Percentiles rank a stretch among this genome's conserved stretches.
These are phyloP conservation scores for Lunasporangiospora selenospora DNA, from an alignment of 192 early-diverging fungal genomes.

Conservation along the genomic window DNA sequence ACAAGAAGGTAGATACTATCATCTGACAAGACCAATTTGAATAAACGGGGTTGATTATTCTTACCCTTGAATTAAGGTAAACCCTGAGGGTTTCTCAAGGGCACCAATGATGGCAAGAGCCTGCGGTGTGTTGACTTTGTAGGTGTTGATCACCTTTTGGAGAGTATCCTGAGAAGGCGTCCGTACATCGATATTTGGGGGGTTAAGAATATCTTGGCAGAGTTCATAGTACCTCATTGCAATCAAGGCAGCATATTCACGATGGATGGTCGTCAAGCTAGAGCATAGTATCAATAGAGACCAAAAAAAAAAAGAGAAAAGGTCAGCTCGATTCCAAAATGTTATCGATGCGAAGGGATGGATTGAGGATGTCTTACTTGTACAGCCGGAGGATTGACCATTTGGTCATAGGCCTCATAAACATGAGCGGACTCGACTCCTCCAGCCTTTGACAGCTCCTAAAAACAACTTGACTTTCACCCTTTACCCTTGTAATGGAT, in stretches of 20 bases:
- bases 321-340: no score
- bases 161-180: conserved; percentile 49
- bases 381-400: conserved; percentile 53
- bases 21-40: no score
- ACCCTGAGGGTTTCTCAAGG: conserved; percentile 68
- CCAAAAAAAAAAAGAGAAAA: not conserved
- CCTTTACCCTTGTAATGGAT: conserved; percentile 49
- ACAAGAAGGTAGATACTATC: not conserved
- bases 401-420: conserved; percentile 45
- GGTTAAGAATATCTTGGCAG: conserved; percentile 67
- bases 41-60: no score
- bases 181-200: conserved; percentile 38
- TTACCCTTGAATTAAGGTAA: conserved; percentile 89
- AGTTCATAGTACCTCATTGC: conserved; percentile 69
- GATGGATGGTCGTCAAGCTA: conserved; percentile 76
- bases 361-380: conserved; percentile 35
- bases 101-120: conserved; percentile 83
- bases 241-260: conserved; percentile 84
- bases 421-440: conserved; percentile 53
- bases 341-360: no score
- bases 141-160: conserved; percentile 56
- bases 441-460: conserved; percentile 55
- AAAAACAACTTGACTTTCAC: conserved; percentile 52
- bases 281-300: not conserved
- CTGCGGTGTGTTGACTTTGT: conserved; percentile 92